A percentile compares a stretch with the other conserved stretches of the same genome.
phyloP scores from a whole-genome alignment of 2,329 filamentous ascomycete species.

The Lachnellula arida region DNA sequence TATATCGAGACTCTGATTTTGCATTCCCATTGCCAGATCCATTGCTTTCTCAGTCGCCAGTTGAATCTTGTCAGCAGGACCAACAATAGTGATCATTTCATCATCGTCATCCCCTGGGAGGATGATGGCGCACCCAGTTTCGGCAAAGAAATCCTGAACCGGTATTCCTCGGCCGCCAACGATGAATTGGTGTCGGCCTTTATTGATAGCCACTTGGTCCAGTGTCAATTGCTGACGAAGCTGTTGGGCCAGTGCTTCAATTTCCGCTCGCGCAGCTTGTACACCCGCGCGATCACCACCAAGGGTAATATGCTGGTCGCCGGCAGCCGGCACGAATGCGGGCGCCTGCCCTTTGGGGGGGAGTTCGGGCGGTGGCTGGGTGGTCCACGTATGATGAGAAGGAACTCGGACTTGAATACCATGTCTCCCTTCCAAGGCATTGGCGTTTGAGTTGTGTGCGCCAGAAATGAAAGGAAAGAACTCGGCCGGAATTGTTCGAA shows the following conservation, averaged over 20 bases:
- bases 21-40: conserved; percentile 83
- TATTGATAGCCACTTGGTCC: conserved; percentile 76
- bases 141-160: conserved; percentile 78
- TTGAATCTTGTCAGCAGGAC: conserved; percentile 68
- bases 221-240: conserved; percentile 71
- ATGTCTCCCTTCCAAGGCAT: conserved; percentile 65
- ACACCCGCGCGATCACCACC: conserved; percentile 81
- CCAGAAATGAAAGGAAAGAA: conserved; percentile 95
- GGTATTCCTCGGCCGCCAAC: conserved; percentile 77
- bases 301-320: conserved; percentile 75
- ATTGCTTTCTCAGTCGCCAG: conserved; percentile 77
- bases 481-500: conserved; percentile 82
- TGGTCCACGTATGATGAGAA: conserved; percentile 68
- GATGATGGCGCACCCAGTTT: conserved; percentile 87
- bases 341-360: conserved; percentile 60
- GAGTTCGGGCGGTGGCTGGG: conserved; percentile 60
- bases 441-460: conserved; percentile 62
- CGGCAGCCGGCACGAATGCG: conserved; percentile 64
- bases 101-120: conserved; percentile 72
- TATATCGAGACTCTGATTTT: conserved; percentile 78
- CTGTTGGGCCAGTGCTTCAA: conserved; percentile 73
- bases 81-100: conserved; percentile 78
- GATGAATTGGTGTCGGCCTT: conserved; percentile 90
- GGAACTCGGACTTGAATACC: conserved; percentile 81
- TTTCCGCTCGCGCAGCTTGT: conserved; percentile 71